Evolutionary conservation across 805 yeast genomes (phyloP).

Genomic region (Clavispora phyllophila): DNA sequence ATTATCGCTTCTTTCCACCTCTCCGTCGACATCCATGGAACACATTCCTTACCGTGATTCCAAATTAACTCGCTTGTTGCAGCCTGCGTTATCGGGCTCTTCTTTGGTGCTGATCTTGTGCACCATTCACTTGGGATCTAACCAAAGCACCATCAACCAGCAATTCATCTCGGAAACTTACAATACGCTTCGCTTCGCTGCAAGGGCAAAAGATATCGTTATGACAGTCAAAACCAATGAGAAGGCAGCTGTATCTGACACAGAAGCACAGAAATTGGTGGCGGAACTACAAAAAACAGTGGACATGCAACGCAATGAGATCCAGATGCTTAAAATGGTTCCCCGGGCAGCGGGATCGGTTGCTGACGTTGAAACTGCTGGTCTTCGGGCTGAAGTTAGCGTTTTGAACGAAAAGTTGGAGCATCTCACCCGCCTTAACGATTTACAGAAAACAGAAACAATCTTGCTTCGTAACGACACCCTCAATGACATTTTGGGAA

Average conservation of each 20-base stretch:
- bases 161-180: constrained; percentile 68
- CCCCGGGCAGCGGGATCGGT: neutral
- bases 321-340: constrained; percentile 30
- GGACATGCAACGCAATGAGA: constrained; percentile 56
- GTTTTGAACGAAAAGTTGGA: constrained; percentile 63
- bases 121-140: constrained; percentile 65
- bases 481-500: constrained; percentile 52
- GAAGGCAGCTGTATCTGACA: constrained; percentile 28
- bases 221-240: constrained; percentile 59
- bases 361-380: constrained; percentile 23
- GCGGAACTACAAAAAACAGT: constrained; percentile 54
- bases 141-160: constrained; percentile 21
- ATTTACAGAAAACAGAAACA: constrained; percentile 52
- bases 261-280: constrained; percentile 43
- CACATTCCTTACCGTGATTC: constrained; percentile 94
- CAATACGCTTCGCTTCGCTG: constrained; percentile 86
- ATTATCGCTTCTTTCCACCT: constrained; percentile 40
- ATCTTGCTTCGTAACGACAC: constrained; percentile 56
- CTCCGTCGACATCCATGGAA: constrained; percentile 25
- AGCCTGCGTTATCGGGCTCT: constrained; percentile 87
- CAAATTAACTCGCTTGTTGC: constrained; percentile 81
- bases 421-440: constrained; percentile 61
- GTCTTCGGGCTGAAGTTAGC: constrained; percentile 50
- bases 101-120: constrained; percentile 82
- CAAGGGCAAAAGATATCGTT: constrained; percentile 83